These are phyloP conservation scores for Brettanomyces naardenensis DNA, from an alignment of 805 yeast species.

Conservation along the genomic window DNA sequence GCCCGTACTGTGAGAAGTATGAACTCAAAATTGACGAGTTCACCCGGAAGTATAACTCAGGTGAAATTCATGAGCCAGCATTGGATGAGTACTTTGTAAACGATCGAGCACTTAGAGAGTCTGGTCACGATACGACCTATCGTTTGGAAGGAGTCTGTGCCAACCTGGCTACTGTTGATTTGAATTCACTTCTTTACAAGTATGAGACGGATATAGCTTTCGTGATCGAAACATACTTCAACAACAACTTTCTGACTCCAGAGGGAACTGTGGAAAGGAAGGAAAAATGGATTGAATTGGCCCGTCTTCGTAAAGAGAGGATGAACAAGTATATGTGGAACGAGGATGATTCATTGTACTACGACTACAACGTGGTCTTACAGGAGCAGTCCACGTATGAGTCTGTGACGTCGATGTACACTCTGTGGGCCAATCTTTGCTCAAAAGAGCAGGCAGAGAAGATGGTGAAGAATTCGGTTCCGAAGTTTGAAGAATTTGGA, in stretches of 20 bases:
- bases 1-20: constrained; percentile 62
- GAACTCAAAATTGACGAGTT: constrained; percentile 52
- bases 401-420: constrained; percentile 87
- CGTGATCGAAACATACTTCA: constrained; percentile 49
- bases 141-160: constrained; percentile 88
- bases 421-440: constrained; percentile 79
- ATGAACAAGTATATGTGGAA: constrained; percentile 78
- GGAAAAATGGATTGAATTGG: constrained; percentile 53
- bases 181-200: constrained; percentile 79
- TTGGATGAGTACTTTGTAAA: constrained; percentile 84
- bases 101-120: constrained; percentile 91
- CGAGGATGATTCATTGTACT: constrained; percentile 67
- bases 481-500: constrained; percentile 75
- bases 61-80: constrained; percentile 62
- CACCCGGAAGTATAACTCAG: constrained; percentile 59
- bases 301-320: constrained; percentile 42
- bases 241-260: constrained; percentile 34
- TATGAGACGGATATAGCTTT: constrained; percentile 81
- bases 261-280: constrained; percentile 39
- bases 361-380: constrained; percentile 68
- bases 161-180: constrained; percentile 80
- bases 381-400: constrained; percentile 57
- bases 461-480: constrained; percentile 49
- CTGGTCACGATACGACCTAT: constrained; percentile 93
- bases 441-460: constrained; percentile 56